Percentiles rank a stretch among this genome's conserved stretches.
These are phyloP conservation scores for Ganoderma meredithae DNA, from an alignment of 1,284 basidiomycete genomes.

Conservation along the genomic window DNA sequence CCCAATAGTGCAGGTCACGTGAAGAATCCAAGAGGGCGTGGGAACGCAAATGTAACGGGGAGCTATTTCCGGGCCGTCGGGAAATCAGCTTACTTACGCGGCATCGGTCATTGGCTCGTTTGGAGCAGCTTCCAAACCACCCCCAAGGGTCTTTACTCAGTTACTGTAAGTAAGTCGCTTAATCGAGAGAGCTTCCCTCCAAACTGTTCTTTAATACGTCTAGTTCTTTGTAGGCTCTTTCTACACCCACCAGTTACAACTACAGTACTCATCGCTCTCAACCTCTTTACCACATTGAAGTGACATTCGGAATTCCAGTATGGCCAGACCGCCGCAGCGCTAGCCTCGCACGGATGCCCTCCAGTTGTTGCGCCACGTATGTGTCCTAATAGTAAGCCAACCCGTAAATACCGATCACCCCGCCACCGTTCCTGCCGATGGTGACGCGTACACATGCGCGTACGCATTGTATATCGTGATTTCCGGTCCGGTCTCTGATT, in stretches of 20 bases:
- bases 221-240: too few species aligned
- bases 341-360: background rate
- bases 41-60: background rate
- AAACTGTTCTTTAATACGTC: too few species aligned
- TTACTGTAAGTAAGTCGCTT: too few species aligned
- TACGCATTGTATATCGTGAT: background rate
- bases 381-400: background rate
- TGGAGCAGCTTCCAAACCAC: background rate
- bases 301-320: too few species aligned
- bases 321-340: background rate
- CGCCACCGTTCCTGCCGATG: background rate
- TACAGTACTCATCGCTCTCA: too few species aligned
- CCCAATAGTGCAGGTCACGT: background rate
- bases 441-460: background rate
- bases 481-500: background rate
- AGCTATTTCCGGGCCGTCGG: background rate
- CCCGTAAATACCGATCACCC: background rate
- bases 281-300: too few species aligned
- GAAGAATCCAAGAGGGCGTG: background rate
- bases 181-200: too few species aligned
- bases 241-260: too few species aligned
- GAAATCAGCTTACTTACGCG: background rate
- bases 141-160: too few species aligned
- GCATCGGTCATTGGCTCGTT: background rate
- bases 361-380: background rate